Evolutionary conservation across 129 eudicot genomes (phyloP).

Genomic region (Tanacetum coccineum): DNA sequence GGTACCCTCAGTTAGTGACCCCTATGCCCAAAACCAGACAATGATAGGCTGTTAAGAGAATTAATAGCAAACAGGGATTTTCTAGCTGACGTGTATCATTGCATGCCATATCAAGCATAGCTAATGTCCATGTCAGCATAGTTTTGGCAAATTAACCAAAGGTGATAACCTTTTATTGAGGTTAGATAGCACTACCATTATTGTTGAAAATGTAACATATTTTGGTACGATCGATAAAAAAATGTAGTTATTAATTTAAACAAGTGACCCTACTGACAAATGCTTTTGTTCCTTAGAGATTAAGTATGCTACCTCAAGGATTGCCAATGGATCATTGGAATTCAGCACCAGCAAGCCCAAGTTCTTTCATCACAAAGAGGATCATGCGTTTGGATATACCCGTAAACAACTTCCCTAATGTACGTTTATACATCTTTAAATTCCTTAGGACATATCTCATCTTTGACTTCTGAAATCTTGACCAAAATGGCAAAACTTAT

Average conservation of each 20-base stretch:
- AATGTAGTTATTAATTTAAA: background rate
- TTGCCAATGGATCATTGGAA: constrained; percentile 69
- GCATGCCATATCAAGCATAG: no score
- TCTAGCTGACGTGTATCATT: no score
- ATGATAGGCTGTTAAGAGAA: background rate
- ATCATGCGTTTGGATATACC: constrained; percentile 83
- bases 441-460: background rate
- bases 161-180: background rate
- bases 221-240: background rate
- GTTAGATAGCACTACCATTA: background rate
- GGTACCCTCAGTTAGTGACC: background rate
- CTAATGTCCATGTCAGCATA: background rate
- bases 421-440: constrained; percentile 25
- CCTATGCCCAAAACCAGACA: background rate
- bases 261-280: background rate
- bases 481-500: constrained; percentile 10
- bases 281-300: background rate
- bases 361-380: constrained; percentile 64
- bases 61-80: no score
- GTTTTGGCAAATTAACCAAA: background rate
- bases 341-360: constrained; percentile 69
- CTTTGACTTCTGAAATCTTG: constrained; percentile 12
- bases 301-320: constrained; percentile 40
- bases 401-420: constrained; percentile 79
- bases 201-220: background rate